Evolutionary conservation across 371 early-diverging fungal species (phyloP), one percentile per base, ranked within the genome.

Genomic region (Funneliformis caledonium): DNA sequence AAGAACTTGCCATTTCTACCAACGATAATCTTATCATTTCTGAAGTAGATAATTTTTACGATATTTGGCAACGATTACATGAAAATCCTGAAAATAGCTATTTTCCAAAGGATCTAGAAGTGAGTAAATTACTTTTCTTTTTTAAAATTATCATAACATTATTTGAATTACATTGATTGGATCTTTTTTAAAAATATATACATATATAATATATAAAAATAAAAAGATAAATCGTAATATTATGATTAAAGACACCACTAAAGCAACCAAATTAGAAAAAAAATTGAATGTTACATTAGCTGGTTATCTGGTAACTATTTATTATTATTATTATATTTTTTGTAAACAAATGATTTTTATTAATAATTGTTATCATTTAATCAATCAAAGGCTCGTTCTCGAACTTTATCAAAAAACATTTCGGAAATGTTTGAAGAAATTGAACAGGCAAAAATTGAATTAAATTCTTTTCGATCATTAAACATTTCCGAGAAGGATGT

Each of bases 181-280:
- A 56, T 56, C 6, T 16, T 56, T 56, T 16, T 56, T 6, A 52
- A 52, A 52, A 16, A 52, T 16, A 37, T 37, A 0, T 37, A 37
- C 0, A 37, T 37, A 37, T 37, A 37, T 37, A 3, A 37, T 37
- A 37, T 37, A 31, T 69, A 26, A 26, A 26, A 26, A 26, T 26
- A 26, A 82, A 45, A 82, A 90, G 87, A 78, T 84, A 3, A 91
- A 93, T 76, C 92, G 94, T n/a, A 89, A 89, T 76, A 77, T 85
- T 7, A 96, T 97, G 96, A 87, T 89, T n/a, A 87, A 90, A 72
- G 92, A 95, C 76, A 94, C 96, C 2, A 85, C 88, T 11, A 88
- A 88, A 61, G 96, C 96, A 1, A 87, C 89, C 26, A 97, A 97
- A 84, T 74, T 94, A n/a, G 97, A 97, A 82, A 95, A 94, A 84